Percentiles rank a stretch among this genome's conserved stretches.
phyloP scores from a whole-genome alignment of 306 rosid genomes.

The Lathyrus oleraceus region DNA sequence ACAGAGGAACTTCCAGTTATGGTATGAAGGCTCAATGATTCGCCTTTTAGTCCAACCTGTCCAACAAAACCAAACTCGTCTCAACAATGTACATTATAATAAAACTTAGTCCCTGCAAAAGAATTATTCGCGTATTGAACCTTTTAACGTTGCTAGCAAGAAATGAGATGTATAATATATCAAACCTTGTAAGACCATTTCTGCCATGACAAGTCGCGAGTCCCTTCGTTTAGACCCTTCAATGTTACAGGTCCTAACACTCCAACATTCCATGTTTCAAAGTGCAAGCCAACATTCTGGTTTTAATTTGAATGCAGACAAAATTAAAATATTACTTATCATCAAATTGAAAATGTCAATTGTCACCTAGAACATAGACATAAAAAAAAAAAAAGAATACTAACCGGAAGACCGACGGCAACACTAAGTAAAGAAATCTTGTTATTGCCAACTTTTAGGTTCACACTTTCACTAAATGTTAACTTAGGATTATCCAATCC shows the following conservation, averaged over 20 bases:
- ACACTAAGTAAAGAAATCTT: conserved; percentile 81
- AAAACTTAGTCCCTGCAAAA: not conserved
- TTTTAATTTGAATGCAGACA: conserved; percentile 29
- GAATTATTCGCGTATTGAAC: too few relatives aligned
- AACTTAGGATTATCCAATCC: conserved; percentile 54
- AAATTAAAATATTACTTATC: not conserved
- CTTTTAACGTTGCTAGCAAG: not conserved
- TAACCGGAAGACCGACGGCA: conserved; percentile 89
- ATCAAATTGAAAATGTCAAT: conserved; percentile 11
- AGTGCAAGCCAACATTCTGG: conserved; percentile 89
- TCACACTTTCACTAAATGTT: conserved; percentile 63
- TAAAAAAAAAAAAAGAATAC: conserved; percentile 42
- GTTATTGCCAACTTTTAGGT: conserved; percentile 73
- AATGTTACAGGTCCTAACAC: conserved; percentile 73
- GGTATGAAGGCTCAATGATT: conserved; percentile 59
- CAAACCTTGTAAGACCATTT: conserved; percentile 86
- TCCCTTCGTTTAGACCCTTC: conserved; percentile 66
- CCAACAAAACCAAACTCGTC: conserved; percentile 29
- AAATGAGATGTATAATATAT: not conserved
- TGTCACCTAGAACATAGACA: conserved; percentile 12
- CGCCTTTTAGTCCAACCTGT: conserved; percentile 90
- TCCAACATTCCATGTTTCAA: conserved; percentile 71
- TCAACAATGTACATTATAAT: not conserved
- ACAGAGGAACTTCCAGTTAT: conserved; percentile 50
- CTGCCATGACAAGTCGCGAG: conserved; percentile 66